phyloP scores from a whole-genome alignment of 306 rosid genomes.

The Luffa acutangula region DNA sequence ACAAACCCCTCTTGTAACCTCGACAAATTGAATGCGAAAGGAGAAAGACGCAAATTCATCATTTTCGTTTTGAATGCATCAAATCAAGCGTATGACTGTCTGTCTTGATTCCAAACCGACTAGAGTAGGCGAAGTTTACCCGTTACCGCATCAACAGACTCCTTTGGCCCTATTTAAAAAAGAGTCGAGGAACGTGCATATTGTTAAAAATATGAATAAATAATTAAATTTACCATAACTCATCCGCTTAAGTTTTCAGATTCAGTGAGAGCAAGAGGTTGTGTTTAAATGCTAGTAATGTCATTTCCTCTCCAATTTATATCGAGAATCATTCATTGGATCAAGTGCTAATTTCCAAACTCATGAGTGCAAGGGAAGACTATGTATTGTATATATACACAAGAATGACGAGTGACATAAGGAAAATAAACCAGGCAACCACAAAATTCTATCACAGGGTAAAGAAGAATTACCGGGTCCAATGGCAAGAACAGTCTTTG shows the following conservation, averaged over 20 bases:
- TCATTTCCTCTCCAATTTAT: not conserved
- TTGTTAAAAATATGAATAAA: not conserved
- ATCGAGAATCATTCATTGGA: not conserved
- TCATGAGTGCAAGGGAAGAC: not conserved
- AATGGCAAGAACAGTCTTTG: slow-evolving; percentile 85
- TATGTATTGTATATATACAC: not conserved
- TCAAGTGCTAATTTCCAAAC: not conserved
- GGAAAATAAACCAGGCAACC: not conserved
- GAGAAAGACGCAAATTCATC: not conserved
- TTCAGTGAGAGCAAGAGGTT: not conserved
- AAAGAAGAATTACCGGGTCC: slow-evolving; percentile 60
- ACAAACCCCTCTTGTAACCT: not conserved
- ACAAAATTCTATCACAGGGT: not conserved
- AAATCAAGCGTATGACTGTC: not conserved
- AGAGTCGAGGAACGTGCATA: not conserved
- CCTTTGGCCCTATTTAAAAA: slow-evolving; percentile 57
- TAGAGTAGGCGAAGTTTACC: slow-evolving; percentile 62
- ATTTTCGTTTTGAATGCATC: not conserved
- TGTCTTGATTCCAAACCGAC: slow-evolving; percentile 9
- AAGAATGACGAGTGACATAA: not conserved
- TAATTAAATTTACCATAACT: not conserved
- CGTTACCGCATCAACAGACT: slow-evolving; percentile 50
- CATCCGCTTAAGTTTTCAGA: too few relatives aligned
- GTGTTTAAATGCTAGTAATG: not conserved
- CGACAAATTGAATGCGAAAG: not conserved